Percentiles rank a stretch among this genome's conserved stretches.
Conservation (phyloP, 352 stramenopile genomes). For the Phytophthora pseudosyringae region DNA sequence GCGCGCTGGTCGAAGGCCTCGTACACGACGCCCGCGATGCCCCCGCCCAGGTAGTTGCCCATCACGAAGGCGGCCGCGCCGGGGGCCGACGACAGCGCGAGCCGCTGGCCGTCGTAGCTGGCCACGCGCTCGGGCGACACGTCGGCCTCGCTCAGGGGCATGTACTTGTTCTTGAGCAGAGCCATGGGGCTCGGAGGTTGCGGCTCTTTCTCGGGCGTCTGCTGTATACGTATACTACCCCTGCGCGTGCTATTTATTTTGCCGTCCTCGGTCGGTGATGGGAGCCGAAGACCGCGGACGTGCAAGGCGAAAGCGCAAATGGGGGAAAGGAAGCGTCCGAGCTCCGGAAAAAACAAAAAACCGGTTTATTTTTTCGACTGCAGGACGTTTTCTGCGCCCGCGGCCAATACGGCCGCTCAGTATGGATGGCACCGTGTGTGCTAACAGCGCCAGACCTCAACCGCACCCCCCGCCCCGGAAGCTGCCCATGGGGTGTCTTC, state of each 20-base stretch:
- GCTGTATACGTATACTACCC: background rate
- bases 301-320: slow-evolving; percentile 34
- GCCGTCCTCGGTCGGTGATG: too few relatives aligned
- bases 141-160: slow-evolving; percentile 87
- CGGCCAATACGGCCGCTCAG: background rate
- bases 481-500: too few relatives aligned
- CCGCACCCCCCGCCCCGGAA: too few relatives aligned
- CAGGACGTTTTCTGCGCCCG: slow-evolving; percentile 16
- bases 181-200: too few relatives aligned
- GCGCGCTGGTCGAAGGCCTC: slow-evolving; percentile 85
- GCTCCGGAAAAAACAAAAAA: slow-evolving; percentile 16
- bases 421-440: background rate
- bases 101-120: slow-evolving; percentile 80
- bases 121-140: slow-evolving; percentile 77
- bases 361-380: slow-evolving; percentile 22
- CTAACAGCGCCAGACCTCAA: too few relatives aligned
- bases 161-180: slow-evolving; percentile 84
- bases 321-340: slow-evolving; percentile 6
- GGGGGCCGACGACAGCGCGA: slow-evolving; percentile 50
- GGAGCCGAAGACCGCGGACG: background rate
- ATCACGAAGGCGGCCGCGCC: slow-evolving; percentile 65
- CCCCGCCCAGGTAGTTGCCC: slow-evolving; percentile 93
- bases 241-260: slow-evolving; percentile 10
- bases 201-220: too few relatives aligned
- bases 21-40: slow-evolving; percentile 93